Evolutionary conservation across 768 basidiomycete species (phyloP).

Genomic region (Termitomyces sp.): DNA sequence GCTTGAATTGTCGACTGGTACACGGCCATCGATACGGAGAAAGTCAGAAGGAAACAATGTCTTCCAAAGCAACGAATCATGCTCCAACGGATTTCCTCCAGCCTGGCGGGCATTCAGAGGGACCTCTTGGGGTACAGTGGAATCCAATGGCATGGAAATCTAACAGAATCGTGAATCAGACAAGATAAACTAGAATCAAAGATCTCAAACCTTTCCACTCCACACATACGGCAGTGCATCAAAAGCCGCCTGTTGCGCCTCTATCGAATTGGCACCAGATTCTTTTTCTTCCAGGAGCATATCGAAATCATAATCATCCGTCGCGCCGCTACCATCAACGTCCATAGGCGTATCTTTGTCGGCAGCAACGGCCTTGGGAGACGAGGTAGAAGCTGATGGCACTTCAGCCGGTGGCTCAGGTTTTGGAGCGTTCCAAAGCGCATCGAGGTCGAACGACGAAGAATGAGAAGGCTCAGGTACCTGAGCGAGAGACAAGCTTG

Average conservation of each 20-base stretch:
- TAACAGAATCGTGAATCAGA: constrained; percentile 22
- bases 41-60: constrained; percentile 67
- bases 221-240: constrained; percentile 61
- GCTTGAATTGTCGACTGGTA: constrained; percentile 67
- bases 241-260: constrained; percentile 43
- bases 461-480: constrained; percentile 40
- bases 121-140: constrained; percentile 60
- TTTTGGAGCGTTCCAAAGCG: constrained; percentile 63
- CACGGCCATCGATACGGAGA: constrained; percentile 79
- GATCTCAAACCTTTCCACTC: constrained; percentile 59
- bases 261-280: constrained; percentile 27
- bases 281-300: constrained; percentile 74
- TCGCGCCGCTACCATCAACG: constrained; percentile 31
- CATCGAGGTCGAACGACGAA: constrained; percentile 63
- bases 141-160: constrained; percentile 79
- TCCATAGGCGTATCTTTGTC: constrained; percentile 42
- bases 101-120: constrained; percentile 68
- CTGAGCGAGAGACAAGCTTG: constrained; percentile 34
- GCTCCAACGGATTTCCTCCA: constrained; percentile 61
- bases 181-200: background rate
- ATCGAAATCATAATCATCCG: constrained; percentile 80
- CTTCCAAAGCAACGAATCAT: constrained; percentile 62
- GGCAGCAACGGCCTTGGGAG: constrained; percentile 21
- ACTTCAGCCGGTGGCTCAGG: constrained; percentile 12
- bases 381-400: constrained; percentile 17